Conservation (phyloP, 2,329 filamentous ascomycete genomes). For the Cladosporium oxysporum region DNA sequence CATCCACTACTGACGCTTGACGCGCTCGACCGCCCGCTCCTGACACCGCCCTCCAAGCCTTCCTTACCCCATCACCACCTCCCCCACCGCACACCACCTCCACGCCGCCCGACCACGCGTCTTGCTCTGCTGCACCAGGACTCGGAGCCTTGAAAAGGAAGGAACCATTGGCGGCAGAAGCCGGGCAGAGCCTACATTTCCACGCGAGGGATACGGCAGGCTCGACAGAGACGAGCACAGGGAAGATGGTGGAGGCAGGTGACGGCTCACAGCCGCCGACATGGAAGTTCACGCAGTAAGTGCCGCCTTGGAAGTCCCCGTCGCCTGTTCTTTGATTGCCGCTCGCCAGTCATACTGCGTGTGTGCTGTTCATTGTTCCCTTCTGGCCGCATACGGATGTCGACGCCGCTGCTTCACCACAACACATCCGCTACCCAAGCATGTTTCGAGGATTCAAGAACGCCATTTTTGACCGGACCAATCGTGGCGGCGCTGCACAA, state of each 20-base stretch:
- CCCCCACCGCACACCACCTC: background rate
- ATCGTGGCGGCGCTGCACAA: conserved; percentile 21
- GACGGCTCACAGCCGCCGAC: conserved; percentile 76
- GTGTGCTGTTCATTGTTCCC: conserved; percentile 18
- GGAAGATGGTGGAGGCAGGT: conserved; percentile 94
- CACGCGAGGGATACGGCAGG: conserved; percentile 19
- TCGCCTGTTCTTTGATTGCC: conserved; percentile 13
- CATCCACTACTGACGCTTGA: background rate
- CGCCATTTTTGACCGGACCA: conserved; percentile 31
- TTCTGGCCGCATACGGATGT: conserved; percentile 13
- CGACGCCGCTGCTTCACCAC: background rate
- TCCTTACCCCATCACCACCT: background rate
- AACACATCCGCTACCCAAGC: conserved; percentile 18
- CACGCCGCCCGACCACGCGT: background rate
- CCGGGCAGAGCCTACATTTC: conserved; percentile 15
- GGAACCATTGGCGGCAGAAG: conserved; percentile 19
- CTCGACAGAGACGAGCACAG: conserved; percentile 16
- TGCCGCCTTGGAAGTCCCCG: conserved; percentile 22
- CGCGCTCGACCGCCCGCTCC: conserved; percentile 16
- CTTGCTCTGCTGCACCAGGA: conserved; percentile 4
- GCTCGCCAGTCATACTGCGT: conserved; percentile 2
- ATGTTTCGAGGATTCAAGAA: conserved; percentile 30
- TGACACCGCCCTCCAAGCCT: conserved; percentile 18
- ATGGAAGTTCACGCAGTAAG: conserved; percentile 99
- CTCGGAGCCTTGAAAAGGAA: background rate